These are phyloP conservation scores for Pseudoscleropodium purum DNA, from an alignment of 225 moss, liverwort and hornwort species.

Conservation along the genomic window DNA sequence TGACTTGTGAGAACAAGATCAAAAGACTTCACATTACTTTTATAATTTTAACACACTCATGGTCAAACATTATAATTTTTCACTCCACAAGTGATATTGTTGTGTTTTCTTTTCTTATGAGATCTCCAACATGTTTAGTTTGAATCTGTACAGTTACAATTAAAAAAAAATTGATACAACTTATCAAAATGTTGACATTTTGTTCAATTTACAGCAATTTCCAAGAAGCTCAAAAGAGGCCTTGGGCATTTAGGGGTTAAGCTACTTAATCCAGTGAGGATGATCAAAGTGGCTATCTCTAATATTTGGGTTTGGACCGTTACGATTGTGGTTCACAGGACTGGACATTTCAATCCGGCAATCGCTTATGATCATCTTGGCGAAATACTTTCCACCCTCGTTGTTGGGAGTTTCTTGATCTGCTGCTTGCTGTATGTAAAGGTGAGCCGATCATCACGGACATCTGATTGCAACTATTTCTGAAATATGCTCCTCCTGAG, in stretches of 20 bases:
- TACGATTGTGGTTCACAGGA: constrained; percentile 26
- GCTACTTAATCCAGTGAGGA: background rate
- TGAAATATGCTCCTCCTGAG: background rate
- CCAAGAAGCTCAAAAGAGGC: no score
- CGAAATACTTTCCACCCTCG: constrained; percentile 63
- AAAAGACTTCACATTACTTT: no score
- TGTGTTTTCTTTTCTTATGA: no score
- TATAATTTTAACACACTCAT: no score
- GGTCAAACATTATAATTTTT: no score
- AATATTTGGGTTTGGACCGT: background rate
- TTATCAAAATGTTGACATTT: no score
- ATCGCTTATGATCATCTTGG: constrained; percentile 91
- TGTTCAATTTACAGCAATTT: no score
- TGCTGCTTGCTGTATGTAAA: constrained; percentile 76
- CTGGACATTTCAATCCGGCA: constrained; percentile 56
- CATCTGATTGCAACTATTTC: background rate
- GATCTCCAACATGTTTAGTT: no score
- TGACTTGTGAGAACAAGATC: no score
- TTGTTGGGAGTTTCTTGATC: constrained; percentile 59
- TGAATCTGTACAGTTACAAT: no score
- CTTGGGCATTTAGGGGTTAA: background rate
- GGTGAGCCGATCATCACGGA: constrained; percentile 20
- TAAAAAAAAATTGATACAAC: no score
- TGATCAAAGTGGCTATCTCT: background rate
- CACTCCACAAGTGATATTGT: no score